phyloP scores from a whole-genome alignment of 257 asterid species.

The Rauvolfia tetraphylla region DNA sequence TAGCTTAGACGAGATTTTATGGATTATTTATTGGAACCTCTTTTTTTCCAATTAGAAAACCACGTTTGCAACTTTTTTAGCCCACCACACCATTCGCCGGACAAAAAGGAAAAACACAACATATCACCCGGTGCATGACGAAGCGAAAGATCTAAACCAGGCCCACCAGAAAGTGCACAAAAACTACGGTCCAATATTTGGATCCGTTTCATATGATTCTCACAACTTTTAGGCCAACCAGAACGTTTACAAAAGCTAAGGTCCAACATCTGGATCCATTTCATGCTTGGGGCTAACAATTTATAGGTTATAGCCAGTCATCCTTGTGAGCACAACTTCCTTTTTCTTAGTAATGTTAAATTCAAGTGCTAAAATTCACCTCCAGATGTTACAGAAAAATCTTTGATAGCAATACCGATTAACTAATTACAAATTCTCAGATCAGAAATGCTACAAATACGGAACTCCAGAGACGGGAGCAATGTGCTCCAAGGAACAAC shows the following conservation, averaged over 20 bases:
- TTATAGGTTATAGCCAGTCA: background rate
- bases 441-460: background rate
- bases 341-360: background rate
- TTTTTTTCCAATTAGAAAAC: no score
- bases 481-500: background rate
- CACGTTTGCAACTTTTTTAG: no score
- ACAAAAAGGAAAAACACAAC: no score
- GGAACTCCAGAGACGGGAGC: background rate
- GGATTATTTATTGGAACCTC: no score
- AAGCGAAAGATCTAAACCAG: no score
- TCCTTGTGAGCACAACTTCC: background rate
- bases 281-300: background rate
- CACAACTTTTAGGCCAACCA: no score
- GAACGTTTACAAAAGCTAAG: background rate
- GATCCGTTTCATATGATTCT: no score
- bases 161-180: no score
- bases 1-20: no score
- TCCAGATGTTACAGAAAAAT: background rate
- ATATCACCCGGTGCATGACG: no score
- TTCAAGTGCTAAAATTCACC: background rate
- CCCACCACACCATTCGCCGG: no score
- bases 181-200: no score
- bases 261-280: background rate
- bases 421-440: background rate
- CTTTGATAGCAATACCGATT: background rate